A percentile compares a stretch with the other conserved stretches of the same genome.
Evolutionary conservation across 441 rosid species (phyloP).

Genomic region (Populus tomentosa): DNA sequence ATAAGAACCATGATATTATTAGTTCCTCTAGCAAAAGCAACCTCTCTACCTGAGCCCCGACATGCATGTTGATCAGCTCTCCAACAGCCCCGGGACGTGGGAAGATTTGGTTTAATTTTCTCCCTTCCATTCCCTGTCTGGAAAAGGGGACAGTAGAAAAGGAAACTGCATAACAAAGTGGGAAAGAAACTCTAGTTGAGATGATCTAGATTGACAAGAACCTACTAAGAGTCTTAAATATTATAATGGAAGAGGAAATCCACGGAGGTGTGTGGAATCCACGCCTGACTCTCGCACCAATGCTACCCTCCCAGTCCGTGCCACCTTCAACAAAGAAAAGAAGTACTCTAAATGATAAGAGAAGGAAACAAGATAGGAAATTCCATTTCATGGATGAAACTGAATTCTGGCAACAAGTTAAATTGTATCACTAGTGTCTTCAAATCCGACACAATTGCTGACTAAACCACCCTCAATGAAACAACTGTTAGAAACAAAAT

Average conservation of each 20-base stretch:
- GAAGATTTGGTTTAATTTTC: background rate
- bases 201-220: background rate
- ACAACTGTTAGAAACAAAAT: too few species aligned
- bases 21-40: background rate
- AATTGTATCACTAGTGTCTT: background rate
- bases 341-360: background rate
- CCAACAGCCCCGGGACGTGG: background rate
- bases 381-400: background rate
- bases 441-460: background rate
- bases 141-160: background rate
- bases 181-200: background rate
- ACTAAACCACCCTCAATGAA: background rate
- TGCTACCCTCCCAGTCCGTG: conserved; percentile 80
- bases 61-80: background rate
- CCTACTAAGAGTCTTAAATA: background rate
- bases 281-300: conserved; percentile 76
- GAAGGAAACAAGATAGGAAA: background rate
- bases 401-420: background rate
- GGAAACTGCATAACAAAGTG: too few species aligned
- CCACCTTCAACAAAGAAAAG: conserved; percentile 42
- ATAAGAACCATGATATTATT: background rate
- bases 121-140: background rate
- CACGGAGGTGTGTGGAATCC: conserved; percentile 71
- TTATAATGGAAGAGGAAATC: conserved; percentile 62
- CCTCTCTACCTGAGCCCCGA: background rate